Conservation (phyloP, 345 rosid genomes). For the Sonneratia caseolaris region DNA sequence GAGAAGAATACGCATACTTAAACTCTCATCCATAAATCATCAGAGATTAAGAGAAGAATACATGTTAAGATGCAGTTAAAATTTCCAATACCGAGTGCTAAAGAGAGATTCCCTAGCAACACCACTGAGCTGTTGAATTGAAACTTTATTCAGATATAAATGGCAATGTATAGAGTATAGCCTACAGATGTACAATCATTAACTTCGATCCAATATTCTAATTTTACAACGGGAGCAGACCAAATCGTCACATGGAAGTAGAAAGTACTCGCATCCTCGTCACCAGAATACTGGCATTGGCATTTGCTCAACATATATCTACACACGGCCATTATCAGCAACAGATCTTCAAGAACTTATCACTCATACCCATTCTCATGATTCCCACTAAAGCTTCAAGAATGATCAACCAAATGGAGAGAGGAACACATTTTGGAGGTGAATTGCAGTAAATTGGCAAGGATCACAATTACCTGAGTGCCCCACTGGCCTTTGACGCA, state of each 20-base stretch:
- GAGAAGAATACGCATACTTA: neutral
- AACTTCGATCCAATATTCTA: too few species aligned
- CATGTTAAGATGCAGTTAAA: neutral
- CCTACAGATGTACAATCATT: neutral
- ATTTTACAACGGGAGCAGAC: too few species aligned
- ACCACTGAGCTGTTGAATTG: neutral
- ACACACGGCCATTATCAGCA: neutral
- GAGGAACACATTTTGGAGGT: neutral
- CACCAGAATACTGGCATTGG: too few species aligned
- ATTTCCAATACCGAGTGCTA: too few species aligned
- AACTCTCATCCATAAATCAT: too few species aligned
- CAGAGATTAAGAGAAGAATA: neutral
- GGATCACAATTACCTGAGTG: slow-evolving; percentile 50
- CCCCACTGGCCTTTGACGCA: slow-evolving; percentile 97
- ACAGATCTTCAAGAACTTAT: too few species aligned
- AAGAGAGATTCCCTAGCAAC: neutral
- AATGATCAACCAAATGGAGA: neutral
- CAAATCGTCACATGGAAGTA: too few species aligned
- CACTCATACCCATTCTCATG: too few species aligned
- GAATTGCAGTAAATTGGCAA: neutral
- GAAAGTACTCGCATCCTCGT: too few species aligned
- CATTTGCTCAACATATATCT: too few species aligned
- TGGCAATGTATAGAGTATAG: neutral
- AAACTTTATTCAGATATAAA: neutral
- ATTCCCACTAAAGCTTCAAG: neutral